Conservation (phyloP, 2,329 filamentous ascomycete species). For the Colletotrichum sp. region DNA sequence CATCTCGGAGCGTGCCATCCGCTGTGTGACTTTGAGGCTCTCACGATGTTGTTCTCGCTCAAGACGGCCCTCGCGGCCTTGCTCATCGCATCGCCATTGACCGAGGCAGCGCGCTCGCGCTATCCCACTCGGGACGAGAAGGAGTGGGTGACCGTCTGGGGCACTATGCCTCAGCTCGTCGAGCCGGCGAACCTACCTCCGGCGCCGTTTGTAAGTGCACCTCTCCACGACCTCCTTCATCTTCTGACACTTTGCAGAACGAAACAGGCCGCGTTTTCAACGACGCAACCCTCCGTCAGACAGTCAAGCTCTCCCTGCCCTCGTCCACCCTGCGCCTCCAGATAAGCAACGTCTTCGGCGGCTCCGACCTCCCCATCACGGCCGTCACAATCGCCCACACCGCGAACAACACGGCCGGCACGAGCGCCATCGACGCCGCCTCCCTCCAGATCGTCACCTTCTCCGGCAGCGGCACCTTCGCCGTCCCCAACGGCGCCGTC, state of each 20-base stretch:
- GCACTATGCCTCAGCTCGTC: constrained; percentile 65
- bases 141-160: constrained; percentile 68
- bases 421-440: constrained; percentile 48
- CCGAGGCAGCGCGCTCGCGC: background rate
- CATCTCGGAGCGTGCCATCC: background rate
- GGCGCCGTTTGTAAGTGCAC: constrained; percentile 53
- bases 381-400: constrained; percentile 61
- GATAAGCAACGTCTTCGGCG: constrained; percentile 66
- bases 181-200: constrained; percentile 64
- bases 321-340: constrained; percentile 61
- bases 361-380: constrained; percentile 61
- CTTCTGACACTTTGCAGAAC: constrained; percentile 45
- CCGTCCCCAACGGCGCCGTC: constrained; percentile 58
- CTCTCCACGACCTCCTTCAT: background rate
- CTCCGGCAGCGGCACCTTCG: constrained; percentile 51
- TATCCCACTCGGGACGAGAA: constrained; percentile 25
- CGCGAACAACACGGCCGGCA: constrained; percentile 53
- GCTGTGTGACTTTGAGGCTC: background rate
- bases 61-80: constrained; percentile 18
- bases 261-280: constrained; percentile 55
- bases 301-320: constrained; percentile 58
- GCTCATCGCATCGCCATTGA: background rate
- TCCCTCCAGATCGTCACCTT: constrained; percentile 60
- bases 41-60: background rate
- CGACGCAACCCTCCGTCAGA: constrained; percentile 67